phyloP scores from a whole-genome alignment of 768 basidiomycete genomes.

The Lyophyllum semitale region DNA sequence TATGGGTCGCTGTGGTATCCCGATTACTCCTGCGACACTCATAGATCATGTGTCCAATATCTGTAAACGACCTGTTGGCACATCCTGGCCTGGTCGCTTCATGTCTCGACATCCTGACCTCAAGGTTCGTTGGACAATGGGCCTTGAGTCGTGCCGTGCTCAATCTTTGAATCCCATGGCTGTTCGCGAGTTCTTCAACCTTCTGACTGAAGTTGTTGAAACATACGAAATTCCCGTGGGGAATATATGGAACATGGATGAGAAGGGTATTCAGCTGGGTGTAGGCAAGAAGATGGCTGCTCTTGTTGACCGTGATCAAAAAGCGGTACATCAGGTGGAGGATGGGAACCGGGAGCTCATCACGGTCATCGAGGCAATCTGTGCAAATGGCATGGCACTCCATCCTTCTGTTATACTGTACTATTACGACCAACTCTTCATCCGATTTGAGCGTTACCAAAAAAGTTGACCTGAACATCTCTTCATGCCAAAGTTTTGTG shows the following conservation, averaged over 20 bases:
- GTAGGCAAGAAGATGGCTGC: constrained; percentile 13
- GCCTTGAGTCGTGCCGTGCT: constrained; percentile 24
- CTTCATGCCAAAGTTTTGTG: too few relatives aligned
- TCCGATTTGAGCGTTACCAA: too few relatives aligned
- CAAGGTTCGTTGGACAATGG: constrained; percentile 18
- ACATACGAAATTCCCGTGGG: constrained; percentile 19
- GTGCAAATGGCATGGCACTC: too few relatives aligned
- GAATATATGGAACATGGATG: constrained; percentile 31
- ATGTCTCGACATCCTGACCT: constrained; percentile 22
- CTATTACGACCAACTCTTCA: too few relatives aligned
- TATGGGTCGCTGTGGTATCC: constrained; percentile 2
- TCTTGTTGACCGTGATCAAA: constrained; percentile 15
- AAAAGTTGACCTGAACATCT: too few relatives aligned
- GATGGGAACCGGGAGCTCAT: constrained; percentile 41
- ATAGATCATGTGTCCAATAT: background rate
- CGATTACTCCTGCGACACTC: background rate
- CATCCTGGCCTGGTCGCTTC: constrained; percentile 19
- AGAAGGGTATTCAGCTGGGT: constrained; percentile 30
- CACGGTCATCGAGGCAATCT: constrained; percentile 31
- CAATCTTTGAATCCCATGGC: constrained; percentile 18
- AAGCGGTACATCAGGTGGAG: constrained; percentile 16
- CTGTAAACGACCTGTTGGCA: background rate
- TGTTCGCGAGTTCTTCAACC: constrained; percentile 22
- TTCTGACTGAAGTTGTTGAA: constrained; percentile 10
- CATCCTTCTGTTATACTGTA: too few relatives aligned